These are phyloP conservation scores for Solanum ossicruentum DNA, from an alignment of 257 asterid species.

Conservation along the genomic window DNA sequence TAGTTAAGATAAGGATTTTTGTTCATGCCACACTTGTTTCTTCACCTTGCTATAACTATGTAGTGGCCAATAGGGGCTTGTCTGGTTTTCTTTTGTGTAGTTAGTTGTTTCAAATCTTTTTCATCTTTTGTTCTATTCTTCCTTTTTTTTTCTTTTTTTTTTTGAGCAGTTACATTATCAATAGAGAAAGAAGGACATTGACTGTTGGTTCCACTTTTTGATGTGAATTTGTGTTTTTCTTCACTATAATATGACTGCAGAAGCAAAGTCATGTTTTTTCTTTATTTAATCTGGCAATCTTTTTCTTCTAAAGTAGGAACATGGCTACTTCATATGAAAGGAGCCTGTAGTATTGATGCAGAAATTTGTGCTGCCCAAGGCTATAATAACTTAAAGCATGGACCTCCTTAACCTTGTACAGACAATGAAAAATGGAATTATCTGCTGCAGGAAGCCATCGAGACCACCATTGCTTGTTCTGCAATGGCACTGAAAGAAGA, in stretches of 20 bases:
- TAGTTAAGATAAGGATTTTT: neutral
- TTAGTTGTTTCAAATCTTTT: neutral
- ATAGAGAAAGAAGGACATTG: neutral
- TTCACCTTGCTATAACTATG: neutral
- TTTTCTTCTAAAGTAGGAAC: neutral
- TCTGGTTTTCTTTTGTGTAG: neutral
- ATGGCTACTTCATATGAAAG: neutral
- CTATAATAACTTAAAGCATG: neutral
- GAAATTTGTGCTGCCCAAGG: neutral
- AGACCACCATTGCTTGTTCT: constrained; percentile 79
- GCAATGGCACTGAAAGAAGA: constrained; percentile 84
- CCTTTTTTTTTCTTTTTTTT: neutral
- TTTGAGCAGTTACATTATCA: neutral
- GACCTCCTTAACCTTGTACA: neutral
- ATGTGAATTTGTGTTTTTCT: neutral
- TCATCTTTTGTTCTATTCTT: neutral
- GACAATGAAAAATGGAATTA: neutral
- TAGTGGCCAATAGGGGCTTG: neutral
- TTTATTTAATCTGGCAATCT: neutral
- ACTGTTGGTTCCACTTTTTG: neutral
- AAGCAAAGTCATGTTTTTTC: neutral
- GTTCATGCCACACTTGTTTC: neutral
- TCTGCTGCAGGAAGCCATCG: constrained; percentile 69
- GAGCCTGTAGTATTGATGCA: neutral
- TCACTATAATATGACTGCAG: neutral